phyloP scores from a whole-genome alignment of 768 basidiomycete genomes.

The Candolleomyces efflorescens region DNA sequence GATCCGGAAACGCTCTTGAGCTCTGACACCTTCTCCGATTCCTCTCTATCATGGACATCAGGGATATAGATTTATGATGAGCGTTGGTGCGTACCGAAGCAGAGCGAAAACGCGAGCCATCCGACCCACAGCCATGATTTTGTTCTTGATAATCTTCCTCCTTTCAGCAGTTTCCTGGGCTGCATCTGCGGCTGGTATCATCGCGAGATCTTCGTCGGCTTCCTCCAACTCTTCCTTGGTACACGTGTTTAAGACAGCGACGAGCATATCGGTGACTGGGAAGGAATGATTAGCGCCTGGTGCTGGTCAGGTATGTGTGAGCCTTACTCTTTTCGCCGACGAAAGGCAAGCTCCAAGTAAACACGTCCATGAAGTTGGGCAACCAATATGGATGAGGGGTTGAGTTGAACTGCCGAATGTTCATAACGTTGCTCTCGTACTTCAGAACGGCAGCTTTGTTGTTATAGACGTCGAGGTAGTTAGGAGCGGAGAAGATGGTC shows the following conservation, averaged over 20 bases:
- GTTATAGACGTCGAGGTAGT: slow-evolving; percentile 97
- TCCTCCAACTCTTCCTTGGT: slow-evolving; percentile 96
- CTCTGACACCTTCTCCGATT: slow-evolving; percentile 96
- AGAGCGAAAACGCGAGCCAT: slow-evolving; percentile 96
- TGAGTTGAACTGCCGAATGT: slow-evolving; percentile 97
- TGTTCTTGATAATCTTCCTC: slow-evolving; percentile 92
- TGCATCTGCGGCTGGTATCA: slow-evolving; percentile 36
- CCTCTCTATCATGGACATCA: slow-evolving; percentile 58
- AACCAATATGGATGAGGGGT: slow-evolving; percentile 97
- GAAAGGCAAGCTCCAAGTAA: slow-evolving; percentile 98
- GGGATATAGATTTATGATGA: not conserved
- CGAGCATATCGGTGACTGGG: slow-evolving; percentile 98
- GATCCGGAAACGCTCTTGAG: slow-evolving; percentile 88
- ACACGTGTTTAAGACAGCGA: slow-evolving; percentile 93
- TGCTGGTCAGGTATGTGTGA: not conserved
- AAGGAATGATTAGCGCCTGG: slow-evolving; percentile 1
- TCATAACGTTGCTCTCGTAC: slow-evolving; percentile 99
- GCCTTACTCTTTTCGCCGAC: slow-evolving; percentile 94
- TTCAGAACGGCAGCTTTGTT: slow-evolving; percentile 99
- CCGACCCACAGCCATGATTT: slow-evolving; percentile 95
- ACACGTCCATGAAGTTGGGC: slow-evolving; percentile 99
- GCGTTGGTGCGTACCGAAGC: slow-evolving; percentile 61
- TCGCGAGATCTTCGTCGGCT: slow-evolving; percentile 51
- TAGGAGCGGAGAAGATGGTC: slow-evolving; percentile 99
- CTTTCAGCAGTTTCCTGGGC: slow-evolving; percentile 62